Evolutionary conservation across 257 asterid genomes (phyloP), one percentile per base, ranked within the genome.

Genomic region (Solanum stenotomum): DNA sequence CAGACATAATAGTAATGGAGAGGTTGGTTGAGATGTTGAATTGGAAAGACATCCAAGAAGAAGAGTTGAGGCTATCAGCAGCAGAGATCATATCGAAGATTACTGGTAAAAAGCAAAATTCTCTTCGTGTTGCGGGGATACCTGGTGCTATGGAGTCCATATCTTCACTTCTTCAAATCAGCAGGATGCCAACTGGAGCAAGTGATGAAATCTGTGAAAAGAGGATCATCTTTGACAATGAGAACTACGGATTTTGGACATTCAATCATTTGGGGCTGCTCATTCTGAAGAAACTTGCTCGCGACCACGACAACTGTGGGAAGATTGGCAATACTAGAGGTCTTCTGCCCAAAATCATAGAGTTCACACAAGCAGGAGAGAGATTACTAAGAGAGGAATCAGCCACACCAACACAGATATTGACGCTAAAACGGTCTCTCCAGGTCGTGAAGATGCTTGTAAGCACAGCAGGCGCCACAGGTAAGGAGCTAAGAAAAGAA

Each of bases 191-290:
- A 3, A 87, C 38, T 13, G 95, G 93, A 13, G 95, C 93, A 7
- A 91, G 93, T 34, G 96, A 96, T 59, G 98, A 95, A 67, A 97
- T 97, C 8, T 92, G 96, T 0, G 99, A 95, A 65, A 95, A 94
- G 87, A 93, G 89, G 38, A 89, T 91, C 35, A 72, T 91, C 37
- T 83, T 93, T 8, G 97, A 92, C 76, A 84, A 87, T 56, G 95
- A 90, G 63, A 87, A 87, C 35, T 92, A 93, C 25, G 91, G 96
- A 23, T 89, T 92, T 4, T 95, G 99, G 99, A 88, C 93, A 10
- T 95, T 97, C 76, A 97, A 97, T 67, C 98, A 96, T 20, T 74
- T 96, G 75, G 99, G 99, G 23, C 96, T 97, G n/a, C 94, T 92
- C 46, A 95, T 97, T 84, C 83, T 96, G 92, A 96, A 94, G 93